A percentile compares a stretch with the other conserved stretches of the same genome.
These are phyloP conservation scores for Helicostylum pulchrum DNA, from an alignment of 192 early-diverging fungal species.

Conservation along the genomic window DNA sequence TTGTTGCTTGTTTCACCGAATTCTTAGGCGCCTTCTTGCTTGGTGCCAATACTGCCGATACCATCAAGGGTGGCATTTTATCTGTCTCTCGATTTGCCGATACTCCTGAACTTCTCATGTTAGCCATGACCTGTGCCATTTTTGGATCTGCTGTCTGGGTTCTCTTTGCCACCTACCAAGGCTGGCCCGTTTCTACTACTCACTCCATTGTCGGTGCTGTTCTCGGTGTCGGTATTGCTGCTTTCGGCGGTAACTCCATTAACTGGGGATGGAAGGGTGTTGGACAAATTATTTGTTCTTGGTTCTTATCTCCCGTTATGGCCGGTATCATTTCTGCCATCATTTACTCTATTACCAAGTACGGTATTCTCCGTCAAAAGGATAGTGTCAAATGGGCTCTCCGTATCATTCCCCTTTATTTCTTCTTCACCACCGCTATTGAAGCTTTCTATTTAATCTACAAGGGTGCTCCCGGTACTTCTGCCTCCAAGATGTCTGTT, in stretches of 20 bases:
- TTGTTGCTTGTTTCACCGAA: constrained; percentile 82
- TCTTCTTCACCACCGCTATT: constrained; percentile 63
- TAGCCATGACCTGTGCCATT: constrained; percentile 79
- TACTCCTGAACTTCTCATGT: constrained; percentile 76
- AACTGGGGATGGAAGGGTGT: constrained; percentile 55
- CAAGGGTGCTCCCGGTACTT: constrained; percentile 60
- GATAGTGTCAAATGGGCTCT: constrained; percentile 69
- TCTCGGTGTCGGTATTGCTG: constrained; percentile 67
- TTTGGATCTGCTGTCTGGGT: constrained; percentile 76
- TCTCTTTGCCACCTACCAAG: constrained; percentile 61
- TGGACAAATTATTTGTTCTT: constrained; percentile 66
- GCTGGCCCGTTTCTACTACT: constrained; percentile 74
- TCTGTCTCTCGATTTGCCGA: constrained; percentile 49
- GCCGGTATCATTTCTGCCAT: constrained; percentile 63
- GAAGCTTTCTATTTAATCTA: constrained; percentile 67
- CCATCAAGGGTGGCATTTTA: constrained; percentile 77
- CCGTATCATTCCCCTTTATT: constrained; percentile 66
- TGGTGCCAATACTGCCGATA: constrained; percentile 71
- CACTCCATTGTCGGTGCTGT: constrained; percentile 82
- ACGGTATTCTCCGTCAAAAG: constrained; percentile 54
- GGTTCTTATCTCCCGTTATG: constrained; percentile 69
- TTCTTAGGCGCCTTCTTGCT: constrained; percentile 76
- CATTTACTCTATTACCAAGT: constrained; percentile 64
- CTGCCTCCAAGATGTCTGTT: constrained; percentile 35
- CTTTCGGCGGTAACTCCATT: constrained; percentile 59